Percentiles rank a stretch among this genome's conserved stretches.
phyloP scores from a whole-genome alignment of 768 basidiomycete genomes.

The Mycena rebaudengoi region DNA sequence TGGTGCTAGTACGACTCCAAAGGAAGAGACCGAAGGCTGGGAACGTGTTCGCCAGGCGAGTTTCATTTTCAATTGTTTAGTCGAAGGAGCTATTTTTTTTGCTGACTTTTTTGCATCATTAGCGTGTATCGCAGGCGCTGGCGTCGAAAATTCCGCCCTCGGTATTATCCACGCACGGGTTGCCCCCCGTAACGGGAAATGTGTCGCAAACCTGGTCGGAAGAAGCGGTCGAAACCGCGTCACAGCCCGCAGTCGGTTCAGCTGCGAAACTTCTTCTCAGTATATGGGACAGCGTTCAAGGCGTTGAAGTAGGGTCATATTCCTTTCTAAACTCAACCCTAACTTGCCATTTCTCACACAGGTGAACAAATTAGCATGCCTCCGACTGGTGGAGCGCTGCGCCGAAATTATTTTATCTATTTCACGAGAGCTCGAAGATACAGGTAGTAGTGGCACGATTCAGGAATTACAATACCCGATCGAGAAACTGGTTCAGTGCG shows the following conservation, averaged over 20 bases:
- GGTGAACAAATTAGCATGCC: constrained; percentile 66
- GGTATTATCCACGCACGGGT: constrained; percentile 43
- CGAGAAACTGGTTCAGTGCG: constrained; percentile 50
- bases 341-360: constrained; percentile 29
- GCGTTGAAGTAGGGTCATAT: constrained; percentile 56
- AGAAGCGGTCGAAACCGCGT: constrained; percentile 48
- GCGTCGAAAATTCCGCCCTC: constrained; percentile 43
- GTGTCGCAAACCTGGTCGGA: too few species aligned
- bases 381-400: constrained; percentile 68
- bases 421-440: constrained; percentile 57
- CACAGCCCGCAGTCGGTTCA: constrained; percentile 58
- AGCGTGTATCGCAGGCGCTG: constrained; percentile 42
- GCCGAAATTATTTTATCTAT: constrained; percentile 63
- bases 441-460: constrained; percentile 49
- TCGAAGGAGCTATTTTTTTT: background rate
- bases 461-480: constrained; percentile 57
- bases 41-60: constrained; percentile 41
- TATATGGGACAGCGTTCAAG: constrained; percentile 67
- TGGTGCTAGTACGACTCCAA: constrained; percentile 28
- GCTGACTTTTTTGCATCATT: background rate
- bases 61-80: too few species aligned
- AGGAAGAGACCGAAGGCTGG: constrained; percentile 43
- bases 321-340: background rate
- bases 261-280: constrained; percentile 54
- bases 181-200: too few species aligned